Percentiles rank a stretch among this genome's conserved stretches.
Evolutionary conservation across 495 filamentous ascomycete species (phyloP).

Genomic region (Sordaria brevicollis): DNA sequence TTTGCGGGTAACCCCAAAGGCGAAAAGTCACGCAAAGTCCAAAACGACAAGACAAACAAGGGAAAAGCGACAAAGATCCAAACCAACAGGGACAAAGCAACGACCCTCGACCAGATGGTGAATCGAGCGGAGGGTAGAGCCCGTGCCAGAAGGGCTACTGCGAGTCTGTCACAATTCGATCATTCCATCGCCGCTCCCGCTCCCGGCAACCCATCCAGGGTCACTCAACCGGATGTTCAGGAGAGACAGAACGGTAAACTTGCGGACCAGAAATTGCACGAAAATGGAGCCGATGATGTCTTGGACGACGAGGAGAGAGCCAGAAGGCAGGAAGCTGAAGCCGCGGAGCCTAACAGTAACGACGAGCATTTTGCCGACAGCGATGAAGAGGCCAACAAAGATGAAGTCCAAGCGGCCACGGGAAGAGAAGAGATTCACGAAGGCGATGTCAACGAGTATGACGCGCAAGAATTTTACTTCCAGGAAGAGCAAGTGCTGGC

Average conservation of each 20-base stretch:
- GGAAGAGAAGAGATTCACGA: too few species aligned
- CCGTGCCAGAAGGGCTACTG: too few species aligned
- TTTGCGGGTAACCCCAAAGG: background rate
- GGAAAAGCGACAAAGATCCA: background rate
- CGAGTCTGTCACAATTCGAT: too few species aligned
- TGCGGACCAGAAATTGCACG: too few species aligned
- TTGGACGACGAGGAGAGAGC: background rate
- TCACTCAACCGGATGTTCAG: background rate
- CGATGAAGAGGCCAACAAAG: background rate
- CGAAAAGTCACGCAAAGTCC: background rate
- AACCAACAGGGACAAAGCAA: background rate
- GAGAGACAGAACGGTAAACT: background rate
- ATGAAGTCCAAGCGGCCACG: background rate
- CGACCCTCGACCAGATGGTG: background rate
- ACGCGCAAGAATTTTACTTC: background rate
- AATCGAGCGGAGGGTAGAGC: background rate
- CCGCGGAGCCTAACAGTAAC: background rate
- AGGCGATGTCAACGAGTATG: background rate
- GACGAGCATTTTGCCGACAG: background rate
- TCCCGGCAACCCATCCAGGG: background rate
- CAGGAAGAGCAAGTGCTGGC: background rate
- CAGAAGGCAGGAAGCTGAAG: background rate
- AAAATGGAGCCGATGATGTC: too few species aligned
- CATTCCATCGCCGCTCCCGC: too few species aligned
- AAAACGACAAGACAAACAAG: background rate